Conservation (phyloP, 345 rosid genomes). For the Eucalyptus pauciflora region DNA sequence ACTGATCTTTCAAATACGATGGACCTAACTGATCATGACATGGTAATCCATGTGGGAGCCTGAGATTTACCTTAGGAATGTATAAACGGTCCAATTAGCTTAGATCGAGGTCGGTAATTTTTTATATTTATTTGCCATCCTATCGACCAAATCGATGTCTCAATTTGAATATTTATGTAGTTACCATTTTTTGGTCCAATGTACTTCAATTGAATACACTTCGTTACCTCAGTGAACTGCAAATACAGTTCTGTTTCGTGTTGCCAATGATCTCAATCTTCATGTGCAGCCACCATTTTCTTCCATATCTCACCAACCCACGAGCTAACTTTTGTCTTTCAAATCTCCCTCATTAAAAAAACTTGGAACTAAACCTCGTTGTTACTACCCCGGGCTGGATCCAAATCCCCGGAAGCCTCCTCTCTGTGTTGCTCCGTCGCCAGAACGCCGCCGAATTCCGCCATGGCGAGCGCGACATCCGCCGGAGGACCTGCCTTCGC, state of each 20-base stretch:
- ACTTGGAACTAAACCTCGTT: not conserved
- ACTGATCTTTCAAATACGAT: accelerated
- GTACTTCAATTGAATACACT: not conserved
- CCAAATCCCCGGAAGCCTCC: not conserved
- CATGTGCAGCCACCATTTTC: not conserved
- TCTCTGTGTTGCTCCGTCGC: not conserved
- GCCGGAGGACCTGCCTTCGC: not conserved
- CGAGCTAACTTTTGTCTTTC: not conserved
- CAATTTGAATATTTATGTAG: not conserved
- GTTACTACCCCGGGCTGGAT: not conserved
- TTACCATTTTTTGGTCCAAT: not conserved
- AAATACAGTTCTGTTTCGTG: not conserved
- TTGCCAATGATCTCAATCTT: not conserved
- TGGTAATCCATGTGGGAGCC: not conserved
- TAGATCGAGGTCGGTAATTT: accelerated
- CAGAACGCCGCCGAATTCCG: not conserved
- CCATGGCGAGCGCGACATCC: not conserved
- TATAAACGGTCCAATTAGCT: not conserved
- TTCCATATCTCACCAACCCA: not conserved
- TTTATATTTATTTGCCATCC: not conserved
- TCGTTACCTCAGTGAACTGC: not conserved
- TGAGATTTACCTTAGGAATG: not conserved
- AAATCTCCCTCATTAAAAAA: not conserved
- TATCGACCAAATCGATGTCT: not conserved
- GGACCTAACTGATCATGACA: accelerated